Conservation (phyloP, 768 basidiomycete genomes). For the Panus rudis region DNA sequence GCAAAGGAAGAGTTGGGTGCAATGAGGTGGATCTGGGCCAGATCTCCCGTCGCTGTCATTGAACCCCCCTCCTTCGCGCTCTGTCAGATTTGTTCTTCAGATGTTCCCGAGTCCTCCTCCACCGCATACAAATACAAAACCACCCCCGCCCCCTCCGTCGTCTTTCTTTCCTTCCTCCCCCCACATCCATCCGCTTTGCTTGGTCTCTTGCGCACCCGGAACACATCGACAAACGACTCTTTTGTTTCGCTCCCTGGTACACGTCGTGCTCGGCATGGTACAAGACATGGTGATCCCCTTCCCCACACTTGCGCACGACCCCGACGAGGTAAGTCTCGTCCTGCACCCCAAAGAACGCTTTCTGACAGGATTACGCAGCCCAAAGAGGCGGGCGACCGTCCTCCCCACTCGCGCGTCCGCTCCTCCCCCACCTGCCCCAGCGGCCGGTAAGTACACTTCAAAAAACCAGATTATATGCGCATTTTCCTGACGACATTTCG, state of each 20-base stretch:
- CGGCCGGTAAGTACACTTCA: not conserved
- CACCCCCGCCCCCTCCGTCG: slow-evolving; percentile 5
- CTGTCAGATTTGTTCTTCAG: too few relatives aligned
- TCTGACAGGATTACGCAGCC: not conserved
- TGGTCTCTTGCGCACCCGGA: not conserved
- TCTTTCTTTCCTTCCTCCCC: slow-evolving; percentile 3
- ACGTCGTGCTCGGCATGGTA: not conserved
- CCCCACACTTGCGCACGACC: slow-evolving; percentile 3
- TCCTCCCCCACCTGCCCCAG: not conserved
- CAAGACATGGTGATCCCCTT: not conserved
- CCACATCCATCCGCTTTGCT: not conserved
- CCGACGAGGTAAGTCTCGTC: slow-evolving; percentile 12
- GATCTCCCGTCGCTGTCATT: too few relatives aligned
- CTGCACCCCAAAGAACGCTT: slow-evolving; percentile 14
- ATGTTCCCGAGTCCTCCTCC: too few relatives aligned
- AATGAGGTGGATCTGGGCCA: too few relatives aligned
- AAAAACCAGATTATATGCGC: too few relatives aligned
- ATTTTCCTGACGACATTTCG: too few relatives aligned
- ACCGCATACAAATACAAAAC: slow-evolving; percentile 12
- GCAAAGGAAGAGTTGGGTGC: too few relatives aligned
- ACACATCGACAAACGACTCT: not conserved
- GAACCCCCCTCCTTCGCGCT: too few relatives aligned
- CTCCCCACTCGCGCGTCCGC: not conserved
- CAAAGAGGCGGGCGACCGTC: not conserved
- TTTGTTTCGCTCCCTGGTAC: not conserved